These are phyloP conservation scores for Dryas octopetala DNA, from an alignment of 306 rosid species.

Conservation along the genomic window DNA sequence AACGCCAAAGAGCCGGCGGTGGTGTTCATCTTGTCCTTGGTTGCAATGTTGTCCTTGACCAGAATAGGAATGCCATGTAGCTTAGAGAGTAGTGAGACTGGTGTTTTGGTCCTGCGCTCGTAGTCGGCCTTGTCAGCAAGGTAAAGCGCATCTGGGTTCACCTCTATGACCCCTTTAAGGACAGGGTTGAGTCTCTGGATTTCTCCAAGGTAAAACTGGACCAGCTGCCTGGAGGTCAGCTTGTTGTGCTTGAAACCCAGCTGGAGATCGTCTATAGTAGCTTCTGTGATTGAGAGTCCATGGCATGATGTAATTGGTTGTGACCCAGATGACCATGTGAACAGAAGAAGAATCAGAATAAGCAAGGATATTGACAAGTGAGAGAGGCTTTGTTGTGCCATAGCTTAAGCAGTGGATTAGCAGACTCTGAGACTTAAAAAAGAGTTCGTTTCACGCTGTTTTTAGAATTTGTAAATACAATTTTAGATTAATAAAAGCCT, in stretches of 20 bases:
- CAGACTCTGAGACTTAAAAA: too few species aligned
- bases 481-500: too few species aligned
- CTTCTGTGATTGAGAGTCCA: slow-evolving; percentile 39
- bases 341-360: neutral
- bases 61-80: slow-evolving; percentile 67
- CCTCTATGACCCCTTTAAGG: slow-evolving; percentile 57
- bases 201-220: slow-evolving; percentile 42
- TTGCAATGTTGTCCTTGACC: slow-evolving; percentile 57
- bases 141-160: slow-evolving; percentile 57
- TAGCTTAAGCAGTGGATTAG: neutral
- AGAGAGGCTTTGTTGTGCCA: neutral
- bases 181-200: slow-evolving; percentile 48
- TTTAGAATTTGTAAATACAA: too few species aligned
- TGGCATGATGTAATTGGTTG: slow-evolving; percentile 16
- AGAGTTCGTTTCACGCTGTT: too few species aligned
- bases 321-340: neutral
- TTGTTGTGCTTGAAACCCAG: slow-evolving; percentile 36
- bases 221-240: slow-evolving; percentile 50
- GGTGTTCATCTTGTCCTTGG: slow-evolving; percentile 51
- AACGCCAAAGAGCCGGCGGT: slow-evolving; percentile 64
- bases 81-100: neutral
- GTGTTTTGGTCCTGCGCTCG: slow-evolving; percentile 25
- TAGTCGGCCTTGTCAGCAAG: slow-evolving; percentile 62
- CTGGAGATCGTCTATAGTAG: slow-evolving; percentile 54
- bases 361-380: neutral